Evolutionary conservation across 805 yeast species (phyloP), one percentile per base, ranked within the genome.

Genomic region (Sugiyamaella qingdaonensis): DNA sequence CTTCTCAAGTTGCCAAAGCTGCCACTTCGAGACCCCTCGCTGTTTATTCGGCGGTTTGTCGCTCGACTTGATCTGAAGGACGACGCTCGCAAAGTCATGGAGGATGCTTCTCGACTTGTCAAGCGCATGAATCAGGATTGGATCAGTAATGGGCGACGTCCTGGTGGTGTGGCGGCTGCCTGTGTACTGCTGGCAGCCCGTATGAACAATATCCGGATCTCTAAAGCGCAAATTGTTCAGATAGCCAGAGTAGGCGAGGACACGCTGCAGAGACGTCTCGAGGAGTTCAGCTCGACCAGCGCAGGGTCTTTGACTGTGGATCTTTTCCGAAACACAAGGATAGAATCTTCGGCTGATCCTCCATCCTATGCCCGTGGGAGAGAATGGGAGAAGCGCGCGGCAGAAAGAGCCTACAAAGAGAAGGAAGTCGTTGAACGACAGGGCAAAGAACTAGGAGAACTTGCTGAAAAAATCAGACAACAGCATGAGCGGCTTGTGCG

Each of bases 131-230:
- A 91, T 11, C 80, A 82, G 42, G 98, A 94, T 64, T 94, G 98
- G 97, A 86, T 94, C 60, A 88, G 85, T 66, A 95, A 89, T 70
- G 99, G 99, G 24, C 79, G 99, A 65, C 78, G 98, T 57, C 99
- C 99, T 0, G 98, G 99, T 0, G 99, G 99, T 63, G 82, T 94
- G 51, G 99, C 99, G 0, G 99, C 98, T 19, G 99, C 99, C 0
- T 90, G 97, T 69, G 75, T 94, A 1, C 67, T 95, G 44, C 72
- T 94, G 48, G 99, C 99, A 0, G 94, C 97, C 1, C 79, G 99
- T 69, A 95, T 94, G 98, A 94, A 94, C 70, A 91, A 91, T 65
- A 84, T 87, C 66, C 78, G 97, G 64, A 78, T 98, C 64, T 85
- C 95, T 2, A 96, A 92, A 67, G 80, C 91, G 0, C 98, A 95